phyloP scores from a whole-genome alignment of 495 filamentous ascomycete genomes.

The Aspergillus taichungensis region DNA sequence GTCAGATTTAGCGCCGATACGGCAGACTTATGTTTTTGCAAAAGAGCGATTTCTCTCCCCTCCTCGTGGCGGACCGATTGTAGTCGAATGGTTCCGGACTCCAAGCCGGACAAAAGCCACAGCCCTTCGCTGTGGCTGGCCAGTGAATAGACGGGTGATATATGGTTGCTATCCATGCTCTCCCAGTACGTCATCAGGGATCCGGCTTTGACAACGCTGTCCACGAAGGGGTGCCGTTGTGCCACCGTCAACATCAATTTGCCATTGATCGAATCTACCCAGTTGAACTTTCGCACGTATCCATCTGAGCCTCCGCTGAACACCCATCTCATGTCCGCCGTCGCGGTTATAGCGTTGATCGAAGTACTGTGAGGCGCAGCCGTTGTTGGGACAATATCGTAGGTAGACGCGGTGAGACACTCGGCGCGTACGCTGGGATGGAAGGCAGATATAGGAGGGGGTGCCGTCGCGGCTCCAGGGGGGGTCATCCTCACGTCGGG shows the following conservation, averaged over 20 bases:
- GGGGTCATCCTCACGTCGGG: conserved; percentile 28
- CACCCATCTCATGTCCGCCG: conserved; percentile 91
- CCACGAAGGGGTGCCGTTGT: conserved; percentile 93
- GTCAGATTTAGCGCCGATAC: conserved; percentile 81
- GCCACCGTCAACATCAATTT: conserved; percentile 91
- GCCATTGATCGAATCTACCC: conserved; percentile 88
- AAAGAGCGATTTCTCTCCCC: conserved; percentile 71
- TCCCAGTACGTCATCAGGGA: conserved; percentile 96
- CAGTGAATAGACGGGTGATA: conserved; percentile 89
- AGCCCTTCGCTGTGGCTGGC: conserved; percentile 82
- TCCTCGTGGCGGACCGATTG: conserved; percentile 94
- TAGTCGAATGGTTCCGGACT: conserved; percentile 86
- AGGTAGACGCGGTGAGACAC: conserved; percentile 69
- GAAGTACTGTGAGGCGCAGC: conserved; percentile 93
- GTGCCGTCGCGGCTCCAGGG: conserved; percentile 21
- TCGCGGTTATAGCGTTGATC: conserved; percentile 86
- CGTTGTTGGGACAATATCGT: conserved; percentile 96
- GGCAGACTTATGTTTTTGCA: conserved; percentile 82
- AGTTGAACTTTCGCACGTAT: conserved; percentile 92
- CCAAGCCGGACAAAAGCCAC: conserved; percentile 84
- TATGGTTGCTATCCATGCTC: conserved; percentile 51
- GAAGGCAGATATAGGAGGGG: conserved; percentile 29
- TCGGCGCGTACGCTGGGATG: conserved; percentile 70
- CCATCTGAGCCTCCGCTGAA: conserved; percentile 91
- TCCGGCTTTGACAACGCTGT: conserved; percentile 91